phyloP scores from a whole-genome alignment of 106 monocot genomes.

The Acanthochlamys bracteata region DNA sequence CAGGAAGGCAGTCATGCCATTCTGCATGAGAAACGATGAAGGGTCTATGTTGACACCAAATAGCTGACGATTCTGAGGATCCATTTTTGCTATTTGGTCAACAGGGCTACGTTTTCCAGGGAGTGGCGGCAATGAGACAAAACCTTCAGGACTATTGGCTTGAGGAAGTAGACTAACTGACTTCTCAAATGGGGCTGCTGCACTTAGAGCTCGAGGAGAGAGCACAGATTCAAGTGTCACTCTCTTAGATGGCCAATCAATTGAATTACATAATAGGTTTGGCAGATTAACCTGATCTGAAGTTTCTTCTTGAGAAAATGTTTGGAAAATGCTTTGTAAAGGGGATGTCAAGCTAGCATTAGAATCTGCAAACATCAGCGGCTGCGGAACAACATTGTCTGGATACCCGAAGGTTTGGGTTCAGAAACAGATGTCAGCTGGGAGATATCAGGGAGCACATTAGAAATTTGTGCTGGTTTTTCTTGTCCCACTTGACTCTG shows the following conservation, averaged over 20 bases:
- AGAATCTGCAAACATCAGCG: constrained; percentile 39
- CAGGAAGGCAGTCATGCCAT: constrained; percentile 38
- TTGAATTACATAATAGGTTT: constrained; percentile 16
- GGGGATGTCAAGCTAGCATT: constrained; percentile 32
- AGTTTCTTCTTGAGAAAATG: constrained; percentile 64
- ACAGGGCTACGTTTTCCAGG: constrained; percentile 38
- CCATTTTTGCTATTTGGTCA: constrained; percentile 49
- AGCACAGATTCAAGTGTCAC: constrained; percentile 15
- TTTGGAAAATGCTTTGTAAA: constrained; percentile 43
- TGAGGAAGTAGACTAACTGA: constrained; percentile 27
- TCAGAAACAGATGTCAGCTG: constrained; percentile 25
- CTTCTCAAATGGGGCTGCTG: constrained; percentile 19
- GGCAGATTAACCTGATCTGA: constrained; percentile 8
- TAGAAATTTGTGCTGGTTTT: constrained; percentile 13
- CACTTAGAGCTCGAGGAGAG: constrained; percentile 13
- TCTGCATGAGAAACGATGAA: constrained; percentile 35
- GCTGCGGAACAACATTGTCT: constrained; percentile 31
- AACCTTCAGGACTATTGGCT: too few relatives aligned
- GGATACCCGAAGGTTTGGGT: constrained; percentile 17
- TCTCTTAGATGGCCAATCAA: constrained; percentile 31
- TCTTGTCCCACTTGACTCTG: constrained; percentile 28
- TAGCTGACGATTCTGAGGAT: constrained; percentile 27
- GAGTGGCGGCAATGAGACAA: constrained; percentile 38
- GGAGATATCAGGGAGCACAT: constrained; percentile 12
- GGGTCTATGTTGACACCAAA: constrained; percentile 74